A percentile compares a stretch with the other conserved stretches of the same genome.
Evolutionary conservation across 768 basidiomycete species (phyloP).

Genomic region (Crucibulum laeve): DNA sequence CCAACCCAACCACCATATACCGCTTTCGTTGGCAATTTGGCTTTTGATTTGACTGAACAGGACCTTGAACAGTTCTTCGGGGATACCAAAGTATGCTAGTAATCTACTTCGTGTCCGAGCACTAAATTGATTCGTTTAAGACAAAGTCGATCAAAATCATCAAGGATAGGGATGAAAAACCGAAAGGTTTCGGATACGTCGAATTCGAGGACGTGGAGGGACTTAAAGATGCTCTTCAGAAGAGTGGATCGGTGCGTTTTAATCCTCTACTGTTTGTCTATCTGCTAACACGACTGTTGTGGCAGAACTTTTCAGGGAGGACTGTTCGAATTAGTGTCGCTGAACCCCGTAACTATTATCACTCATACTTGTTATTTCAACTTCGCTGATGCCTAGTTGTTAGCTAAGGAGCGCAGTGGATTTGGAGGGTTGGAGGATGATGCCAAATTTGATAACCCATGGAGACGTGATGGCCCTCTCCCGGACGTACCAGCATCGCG

Average conservation of each 20-base stretch:
- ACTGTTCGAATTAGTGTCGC: slow-evolving; percentile 90
- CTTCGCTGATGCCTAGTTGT: slow-evolving; percentile 5
- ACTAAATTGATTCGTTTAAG: slow-evolving; percentile 26
- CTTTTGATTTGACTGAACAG: slow-evolving; percentile 84
- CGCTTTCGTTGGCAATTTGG: slow-evolving; percentile 93
- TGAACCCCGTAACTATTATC: slow-evolving; percentile 75
- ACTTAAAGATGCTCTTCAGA: slow-evolving; percentile 77
- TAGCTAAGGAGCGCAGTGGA: slow-evolving; percentile 74
- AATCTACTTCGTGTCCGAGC: not conserved
- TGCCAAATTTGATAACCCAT: slow-evolving; percentile 77
- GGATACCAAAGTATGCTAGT: slow-evolving; percentile 46
- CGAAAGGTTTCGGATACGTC: slow-evolving; percentile 97
- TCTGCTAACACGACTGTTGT: slow-evolving; percentile 4
- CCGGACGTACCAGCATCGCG: slow-evolving; percentile 61
- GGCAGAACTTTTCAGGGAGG: slow-evolving; percentile 69
- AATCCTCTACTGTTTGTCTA: not conserved
- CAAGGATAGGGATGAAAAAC: slow-evolving; percentile 87
- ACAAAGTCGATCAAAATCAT: slow-evolving; percentile 89
- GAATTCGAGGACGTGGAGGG: slow-evolving; percentile 89
- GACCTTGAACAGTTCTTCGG: slow-evolving; percentile 83
- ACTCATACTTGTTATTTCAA: slow-evolving; percentile 1
- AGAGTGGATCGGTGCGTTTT: slow-evolving; percentile 60
- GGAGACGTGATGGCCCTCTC: slow-evolving; percentile 86
- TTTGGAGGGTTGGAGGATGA: slow-evolving; percentile 63
- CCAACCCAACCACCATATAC: slow-evolving; percentile 93